Evolutionary conservation across 345 rosid species (phyloP).

Genomic region (Linum lewisii): DNA sequence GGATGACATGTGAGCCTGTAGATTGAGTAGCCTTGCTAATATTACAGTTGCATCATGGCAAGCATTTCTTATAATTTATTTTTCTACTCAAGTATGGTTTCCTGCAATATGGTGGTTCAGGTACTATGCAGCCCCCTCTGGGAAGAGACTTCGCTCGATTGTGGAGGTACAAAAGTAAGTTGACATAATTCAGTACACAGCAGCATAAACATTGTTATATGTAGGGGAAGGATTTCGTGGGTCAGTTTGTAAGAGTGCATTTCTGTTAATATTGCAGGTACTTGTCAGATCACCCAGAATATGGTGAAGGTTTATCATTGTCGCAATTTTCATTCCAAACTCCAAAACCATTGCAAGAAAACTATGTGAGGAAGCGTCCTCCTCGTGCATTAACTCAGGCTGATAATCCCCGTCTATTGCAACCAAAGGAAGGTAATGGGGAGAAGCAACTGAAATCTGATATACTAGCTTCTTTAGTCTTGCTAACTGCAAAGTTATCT

Average conservation of each 20-base stretch:
- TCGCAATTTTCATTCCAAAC: slow-evolving; percentile 66
- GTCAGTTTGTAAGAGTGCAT: not conserved
- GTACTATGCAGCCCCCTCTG: slow-evolving; percentile 76
- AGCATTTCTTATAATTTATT: slow-evolving; percentile 1
- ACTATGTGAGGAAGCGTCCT: slow-evolving; percentile 59
- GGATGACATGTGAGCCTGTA: not conserved
- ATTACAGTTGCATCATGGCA: not conserved
- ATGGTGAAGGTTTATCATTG: slow-evolving; percentile 33
- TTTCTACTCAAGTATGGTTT: not conserved
- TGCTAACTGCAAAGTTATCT: not conserved
- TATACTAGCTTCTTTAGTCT: not conserved
- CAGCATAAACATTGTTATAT: not conserved
- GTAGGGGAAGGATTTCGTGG: not conserved
- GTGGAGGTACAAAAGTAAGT: slow-evolving; percentile 77
- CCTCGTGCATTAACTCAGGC: slow-evolving; percentile 20
- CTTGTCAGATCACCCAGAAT: slow-evolving; percentile 51
- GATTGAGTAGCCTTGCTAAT: no score
- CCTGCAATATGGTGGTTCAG: slow-evolving; percentile 28
- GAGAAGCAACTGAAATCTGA: not conserved
- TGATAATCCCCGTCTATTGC: slow-evolving; percentile 24
- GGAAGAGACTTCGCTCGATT: slow-evolving; percentile 81
- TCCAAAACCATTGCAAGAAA: slow-evolving; percentile 59
- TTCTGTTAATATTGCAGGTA: slow-evolving; percentile 32
- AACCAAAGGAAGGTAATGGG: slow-evolving; percentile 35
- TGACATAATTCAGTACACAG: not conserved